Evolutionary conservation across 768 basidiomycete species (phyloP), one percentile per base, ranked within the genome.

Genomic region (Psilocybe cubensis): DNA sequence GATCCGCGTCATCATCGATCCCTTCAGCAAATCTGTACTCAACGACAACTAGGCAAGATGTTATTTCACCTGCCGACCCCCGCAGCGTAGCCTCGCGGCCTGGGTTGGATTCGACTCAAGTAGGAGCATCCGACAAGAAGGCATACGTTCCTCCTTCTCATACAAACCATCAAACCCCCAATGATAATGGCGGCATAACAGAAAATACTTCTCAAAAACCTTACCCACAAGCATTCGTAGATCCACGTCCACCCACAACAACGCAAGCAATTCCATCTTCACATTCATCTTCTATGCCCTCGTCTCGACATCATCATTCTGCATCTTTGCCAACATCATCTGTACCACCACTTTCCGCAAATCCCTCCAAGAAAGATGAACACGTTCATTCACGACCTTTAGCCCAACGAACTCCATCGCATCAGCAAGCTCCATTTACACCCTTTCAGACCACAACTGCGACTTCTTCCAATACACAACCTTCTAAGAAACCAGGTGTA

Each of bases 371-470:
- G 42, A 53, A 23, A 21, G 54, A 46, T 23, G 45, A 55, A 24
- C 12, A 18, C 17, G 11, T n/a, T 24, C 33, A 46, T 12, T 40
- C 29, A 25, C 50, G 29, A 20, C n/a, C 42, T 46, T 43, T 44
- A 44, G 14, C 50, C 17, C 49, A 38, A 17, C 45, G 59, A 29
- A 56, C 59, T n/a, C 58, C 63, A 24, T 46, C 56, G 18, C 56
- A 53, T 49, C 46, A 49, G n/a, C 46, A 35, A 24, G 27, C 51
- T 3, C 28, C 50, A 20, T 51, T 47, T 23, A 28, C 18, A 18
- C 44, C 59, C 24, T 53, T 43, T 33, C 25, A 52, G 41, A 25
- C 52, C 31, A 61, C 41, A 23, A 41, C 49, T 3, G 46, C 57
- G 21, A 46, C 50, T 21, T 54, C 52, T 8, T 38, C 47, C 14